Evolutionary conservation across 305 asterid species (phyloP).

Genomic region (Fraxinus velutina): DNA sequence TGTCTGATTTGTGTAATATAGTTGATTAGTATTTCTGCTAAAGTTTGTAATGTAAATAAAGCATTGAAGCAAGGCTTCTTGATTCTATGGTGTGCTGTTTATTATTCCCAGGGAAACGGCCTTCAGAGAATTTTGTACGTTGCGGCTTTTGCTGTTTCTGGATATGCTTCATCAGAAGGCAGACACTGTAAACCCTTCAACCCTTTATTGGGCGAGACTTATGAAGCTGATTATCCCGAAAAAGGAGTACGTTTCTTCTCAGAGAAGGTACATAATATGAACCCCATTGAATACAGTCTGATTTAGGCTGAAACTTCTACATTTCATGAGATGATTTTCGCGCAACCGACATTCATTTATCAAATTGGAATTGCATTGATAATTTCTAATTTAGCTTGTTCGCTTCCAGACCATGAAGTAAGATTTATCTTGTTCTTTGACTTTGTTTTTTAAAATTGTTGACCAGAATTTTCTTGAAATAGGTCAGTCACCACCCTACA

Average conservation of each 20-base stretch:
- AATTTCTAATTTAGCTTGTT: background rate
- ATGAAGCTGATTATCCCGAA: constrained; percentile 94
- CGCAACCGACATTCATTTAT: background rate
- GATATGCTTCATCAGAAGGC: constrained; percentile 93
- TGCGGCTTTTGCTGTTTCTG: constrained; percentile 96
- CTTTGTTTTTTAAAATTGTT: constrained; percentile 8
- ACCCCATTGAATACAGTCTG: background rate
- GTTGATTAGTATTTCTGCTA: background rate
- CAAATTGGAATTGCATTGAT: background rate
- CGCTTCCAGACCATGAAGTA: background rate
- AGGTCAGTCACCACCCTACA: constrained; percentile 99
- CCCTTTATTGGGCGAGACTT: constrained; percentile 92
- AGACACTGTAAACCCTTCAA: constrained; percentile 91
- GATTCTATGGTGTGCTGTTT: background rate
- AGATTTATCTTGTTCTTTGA: background rate
- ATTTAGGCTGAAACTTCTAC: background rate
- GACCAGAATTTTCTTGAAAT: constrained; percentile 29
- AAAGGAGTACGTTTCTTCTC: constrained; percentile 84
- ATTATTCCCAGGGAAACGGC: constrained; percentile 65
- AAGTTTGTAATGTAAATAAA: background rate
- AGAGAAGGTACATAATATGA: constrained; percentile 57
- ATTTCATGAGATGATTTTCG: background rate
- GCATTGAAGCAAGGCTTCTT: background rate
- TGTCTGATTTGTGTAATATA: background rate
- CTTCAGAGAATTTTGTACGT: constrained; percentile 74